Evolutionary conservation across 495 filamentous ascomycete genomes (phyloP), one percentile per base, ranked within the genome.

Genomic region (Daldinia childiae): DNA sequence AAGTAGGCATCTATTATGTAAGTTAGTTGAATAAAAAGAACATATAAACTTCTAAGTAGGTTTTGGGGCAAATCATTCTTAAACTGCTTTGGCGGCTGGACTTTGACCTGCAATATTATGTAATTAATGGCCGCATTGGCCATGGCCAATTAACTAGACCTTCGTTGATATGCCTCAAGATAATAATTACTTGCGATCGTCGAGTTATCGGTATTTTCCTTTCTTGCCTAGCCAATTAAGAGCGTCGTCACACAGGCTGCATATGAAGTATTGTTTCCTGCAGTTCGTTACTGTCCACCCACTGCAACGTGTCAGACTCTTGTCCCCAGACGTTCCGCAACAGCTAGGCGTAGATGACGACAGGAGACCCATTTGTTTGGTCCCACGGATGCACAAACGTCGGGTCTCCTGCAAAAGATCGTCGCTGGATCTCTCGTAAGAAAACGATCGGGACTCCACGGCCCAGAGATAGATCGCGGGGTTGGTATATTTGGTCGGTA

Each of bases 221-320:
- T 58, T 32, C 39, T 9, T 32, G n/a, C 8, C 24, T 1, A 32
- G 19, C 66, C 66, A 73, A 73, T 73, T n/a, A 43, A 6, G 34
- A 51, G 12, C 26, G 38, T 51, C 26, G 41, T 73, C 66, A 73
- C 66, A 51, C 24, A 63, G 27, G 62, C 43, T 60, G 66, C 62
- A 58, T 58, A 39, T 26, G 17, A 29, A 57, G 12, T 32, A 26
- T 62, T 65, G 61, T 50, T 56, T 45, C 58, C 34, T 1, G 50
- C 54, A 41, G 58, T 45, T 66, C 62, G 57, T 36, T 54, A 63
- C 19, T 12, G 15, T 17, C n/a, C 32, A 34, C 48, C 39, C 21
- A 29, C 30, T 65, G 61, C 65, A 17, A 73, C 70, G 64, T 68
- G 70, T 73, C 65, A 73, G 65, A 65, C 48, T 61, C 32, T 69